Conservation (phyloP, 2,329 filamentous ascomycete genomes). For the Magnaporthales sp. region DNA sequence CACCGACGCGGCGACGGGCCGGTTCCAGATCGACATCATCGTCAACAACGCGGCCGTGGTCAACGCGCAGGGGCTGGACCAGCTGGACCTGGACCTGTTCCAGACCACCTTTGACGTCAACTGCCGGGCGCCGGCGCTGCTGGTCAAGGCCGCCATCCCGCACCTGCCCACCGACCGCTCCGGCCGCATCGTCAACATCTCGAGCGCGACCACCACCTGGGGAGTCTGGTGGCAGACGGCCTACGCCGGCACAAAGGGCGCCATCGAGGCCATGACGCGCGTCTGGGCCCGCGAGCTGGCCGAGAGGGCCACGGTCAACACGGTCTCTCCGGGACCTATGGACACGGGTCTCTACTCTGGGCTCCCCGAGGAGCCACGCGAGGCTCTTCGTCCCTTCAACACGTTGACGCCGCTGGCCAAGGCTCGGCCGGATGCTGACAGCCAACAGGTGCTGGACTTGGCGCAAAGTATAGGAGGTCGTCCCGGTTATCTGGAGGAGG, state of each 20-base stretch:
- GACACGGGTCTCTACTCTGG: constrained; percentile 53
- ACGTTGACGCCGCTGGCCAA: constrained; percentile 48
- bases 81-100: constrained; percentile 65
- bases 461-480: constrained; percentile 45
- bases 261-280: constrained; percentile 50
- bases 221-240: constrained; percentile 61
- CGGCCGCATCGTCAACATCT: constrained; percentile 70
- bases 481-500: constrained; percentile 58
- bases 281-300: constrained; percentile 74
- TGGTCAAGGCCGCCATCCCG: constrained; percentile 49
- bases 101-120: constrained; percentile 71
- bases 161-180: constrained; percentile 61
- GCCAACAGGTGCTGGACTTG: constrained; percentile 50
- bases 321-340: constrained; percentile 70
- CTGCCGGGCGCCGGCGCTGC: constrained; percentile 61
- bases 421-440: constrained; percentile 52
- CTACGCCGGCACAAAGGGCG: constrained; percentile 68
- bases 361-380: neutral
- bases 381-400: neutral
- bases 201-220: constrained; percentile 42
- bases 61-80: constrained; percentile 57
- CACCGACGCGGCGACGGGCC: constrained; percentile 17
- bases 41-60: constrained; percentile 44
- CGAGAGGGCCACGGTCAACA: constrained; percentile 64
- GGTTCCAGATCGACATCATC: constrained; percentile 56